Base-by-base conservation (phyloP, 225 moss, liverwort and hornwort species). In the Polytrichum formosum region DNA sequence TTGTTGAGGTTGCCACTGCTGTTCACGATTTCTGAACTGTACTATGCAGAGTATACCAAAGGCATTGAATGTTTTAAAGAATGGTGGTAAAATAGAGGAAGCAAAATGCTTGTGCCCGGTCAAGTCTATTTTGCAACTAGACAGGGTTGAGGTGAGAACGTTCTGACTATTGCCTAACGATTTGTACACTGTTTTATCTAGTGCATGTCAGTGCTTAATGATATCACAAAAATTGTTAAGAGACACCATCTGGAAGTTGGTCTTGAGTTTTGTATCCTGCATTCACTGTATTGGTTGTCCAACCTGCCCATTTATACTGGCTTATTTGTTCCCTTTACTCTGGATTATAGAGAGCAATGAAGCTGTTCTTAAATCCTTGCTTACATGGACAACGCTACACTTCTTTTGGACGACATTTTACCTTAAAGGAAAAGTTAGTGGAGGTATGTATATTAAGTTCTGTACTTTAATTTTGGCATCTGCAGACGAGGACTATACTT, bases 401-500 rank as follows among this genome's bases (percentile, higher is more conserved):
- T 29, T 93, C 93, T 20, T 93, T 85, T 77, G 93, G 93, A 29
- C 68, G 91, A 22, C 93, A 93, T 75, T 93, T 93, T 54, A 93
- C 91, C 10, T 79, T 80, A 2, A 78, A 76, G 5, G 73, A 84
- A 9, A 81, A 91, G 66, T 67, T 93, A 5, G 82, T 79, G 73
- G 89, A 93, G 90, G 93, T 65, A 80, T 16, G 58, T 58, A 22
- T 20, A 58, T 46, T 46, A 3, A 46, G 13, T 46, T 46, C 46
- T 46, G 46, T 46, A 46, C 13, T 46, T 46, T 0, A 46, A 46
- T 3, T 46, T 16, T 46, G 46, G 13, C 46, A 46, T 46, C 46
- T 46, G 13, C 13, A 16, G 46, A 13, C 0, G 46, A 46, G 46
- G 46, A 46, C 46, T 46, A 2, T 13, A 46, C 46, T 46, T 46